Evolutionary conservation across 2,329 filamentous ascomycete species (phyloP), one percentile per base, ranked within the genome.

Genomic region (Ophiocordyceps australis): DNA sequence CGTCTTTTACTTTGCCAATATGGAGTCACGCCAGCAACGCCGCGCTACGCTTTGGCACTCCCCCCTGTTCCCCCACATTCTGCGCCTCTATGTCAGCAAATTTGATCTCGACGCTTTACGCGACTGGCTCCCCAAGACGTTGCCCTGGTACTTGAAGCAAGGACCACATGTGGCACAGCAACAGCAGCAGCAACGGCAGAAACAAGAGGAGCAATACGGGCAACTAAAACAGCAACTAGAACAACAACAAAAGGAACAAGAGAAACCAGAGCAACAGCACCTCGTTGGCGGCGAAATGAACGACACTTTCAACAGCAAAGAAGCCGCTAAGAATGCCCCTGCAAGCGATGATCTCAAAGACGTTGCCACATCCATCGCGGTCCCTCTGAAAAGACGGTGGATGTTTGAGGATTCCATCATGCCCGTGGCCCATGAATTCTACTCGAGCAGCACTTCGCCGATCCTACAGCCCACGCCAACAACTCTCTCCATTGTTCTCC

Each of bases 31-130:
- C 3, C 36, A 46, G 14, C 39, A 35, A 27, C 38, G 43, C 19
- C 31, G 39, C 29, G 26, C 34, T 14, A 27, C 44, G 29, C 42
- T 50, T 24, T 43, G 50, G 35, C 32, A 43, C 15, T 27, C 54
- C 25, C 48, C 52, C 7, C 32, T 52, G n/a, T 55, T 69, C 38
- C 41, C 41, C 20, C 45, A 53, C 1, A 59, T 68, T 58, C 41
- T 67, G 5, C 47, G 50, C 8, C 39, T 59, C 4, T 71, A 66
- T 33, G 37, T 47, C 17, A 59, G 55, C 30, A 50, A 57, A 23
- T 70, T 63, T 35, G 40, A 55, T 6, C 34, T 58, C 0, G 52
- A 45, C 11, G 55, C 59, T 6, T 39, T 70, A 14, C 52, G 59
- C 31, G 43, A 38, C 38, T 43, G 51, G 29, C 28, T 54, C 5